Percentiles rank a stretch among this genome's conserved stretches.
Evolutionary conservation across 371 early-diverging fungal genomes (phyloP).

Genomic region (Parasitella parasitica): DNA sequence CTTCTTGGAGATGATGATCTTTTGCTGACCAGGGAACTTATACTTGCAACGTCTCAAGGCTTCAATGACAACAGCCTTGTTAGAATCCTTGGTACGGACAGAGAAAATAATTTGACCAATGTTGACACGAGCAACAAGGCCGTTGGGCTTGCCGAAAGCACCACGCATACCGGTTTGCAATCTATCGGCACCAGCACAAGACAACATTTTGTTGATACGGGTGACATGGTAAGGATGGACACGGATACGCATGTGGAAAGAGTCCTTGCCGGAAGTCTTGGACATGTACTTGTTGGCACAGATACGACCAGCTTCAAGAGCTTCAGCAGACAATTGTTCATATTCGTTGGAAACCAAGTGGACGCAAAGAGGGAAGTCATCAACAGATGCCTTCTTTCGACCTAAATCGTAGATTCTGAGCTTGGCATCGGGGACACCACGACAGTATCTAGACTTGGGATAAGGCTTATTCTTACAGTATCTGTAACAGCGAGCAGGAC

Average conservation of each 20-base stretch:
- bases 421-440: slow-evolving; percentile 99
- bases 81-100: slow-evolving; percentile 96
- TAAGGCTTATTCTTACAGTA: slow-evolving; percentile 99
- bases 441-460: slow-evolving; percentile 99
- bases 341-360: slow-evolving; percentile 98
- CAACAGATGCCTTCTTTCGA: slow-evolving; percentile 98
- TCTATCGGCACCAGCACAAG: slow-evolving; percentile 99
- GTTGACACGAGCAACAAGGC: slow-evolving; percentile 99
- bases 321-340: slow-evolving; percentile 99
- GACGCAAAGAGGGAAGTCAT: slow-evolving; percentile 97
- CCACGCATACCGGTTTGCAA: slow-evolving; percentile 99
- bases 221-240: slow-evolving; percentile 99
- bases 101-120: slow-evolving; percentile 99
- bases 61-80: slow-evolving; percentile 96
- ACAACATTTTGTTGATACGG: slow-evolving; percentile 99
- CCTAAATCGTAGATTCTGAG: slow-evolving; percentile 99
- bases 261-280: slow-evolving; percentile 99
- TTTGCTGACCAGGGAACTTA: slow-evolving; percentile 99
- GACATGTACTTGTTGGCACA: slow-evolving; percentile 99
- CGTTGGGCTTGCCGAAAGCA: slow-evolving; percentile 99
- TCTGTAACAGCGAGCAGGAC: slow-evolving; percentile 99
- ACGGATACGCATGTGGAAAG: slow-evolving; percentile 99
- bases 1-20: slow-evolving; percentile 98
- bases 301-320: slow-evolving; percentile 99
- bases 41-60: slow-evolving; percentile 97